These are phyloP conservation scores for Saccharomycopsis sp. DNA, from an alignment of 805 yeast genomes.

Conservation along the genomic window DNA sequence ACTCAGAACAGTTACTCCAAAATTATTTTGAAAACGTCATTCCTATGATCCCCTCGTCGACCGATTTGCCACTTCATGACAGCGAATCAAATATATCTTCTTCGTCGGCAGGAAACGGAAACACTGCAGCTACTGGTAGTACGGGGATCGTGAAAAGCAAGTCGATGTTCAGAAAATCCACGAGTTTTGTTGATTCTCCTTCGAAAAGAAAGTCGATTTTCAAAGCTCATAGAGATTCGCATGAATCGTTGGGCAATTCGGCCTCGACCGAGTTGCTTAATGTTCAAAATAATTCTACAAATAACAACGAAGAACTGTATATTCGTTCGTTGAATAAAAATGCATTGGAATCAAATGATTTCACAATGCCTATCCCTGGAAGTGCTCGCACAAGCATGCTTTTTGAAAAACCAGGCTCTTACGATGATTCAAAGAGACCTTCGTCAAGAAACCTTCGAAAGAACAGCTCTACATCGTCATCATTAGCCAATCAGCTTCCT, in stretches of 20 bases:
- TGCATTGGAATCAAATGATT: constrained; percentile 14
- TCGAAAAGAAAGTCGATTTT: neutral
- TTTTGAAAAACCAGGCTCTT: constrained; percentile 24
- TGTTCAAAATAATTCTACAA: neutral
- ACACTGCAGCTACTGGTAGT: neutral
- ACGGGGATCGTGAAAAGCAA: neutral
- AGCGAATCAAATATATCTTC: constrained; percentile 1
- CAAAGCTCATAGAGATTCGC: neutral
- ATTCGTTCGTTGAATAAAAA: constrained; percentile 11
- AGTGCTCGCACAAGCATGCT: constrained; percentile 21
- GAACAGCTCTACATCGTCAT: neutral
- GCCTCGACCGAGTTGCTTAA: neutral
- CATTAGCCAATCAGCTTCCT: neutral
- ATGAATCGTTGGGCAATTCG: neutral
- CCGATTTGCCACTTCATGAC: neutral
- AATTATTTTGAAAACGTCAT: constrained; percentile 20
- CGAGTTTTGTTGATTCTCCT: neutral
- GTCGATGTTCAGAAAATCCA: neutral
- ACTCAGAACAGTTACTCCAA: constrained; percentile 18
- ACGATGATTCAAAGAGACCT: neutral
- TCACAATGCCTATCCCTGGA: constrained; percentile 20
- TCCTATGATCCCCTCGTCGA: constrained; percentile 14
- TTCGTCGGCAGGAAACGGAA: neutral
- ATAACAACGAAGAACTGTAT: neutral
- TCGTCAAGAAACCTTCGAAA: neutral